Evolutionary conservation across 208 protist species (phyloP).

Genomic region (Leishmania braziliensis): DNA sequence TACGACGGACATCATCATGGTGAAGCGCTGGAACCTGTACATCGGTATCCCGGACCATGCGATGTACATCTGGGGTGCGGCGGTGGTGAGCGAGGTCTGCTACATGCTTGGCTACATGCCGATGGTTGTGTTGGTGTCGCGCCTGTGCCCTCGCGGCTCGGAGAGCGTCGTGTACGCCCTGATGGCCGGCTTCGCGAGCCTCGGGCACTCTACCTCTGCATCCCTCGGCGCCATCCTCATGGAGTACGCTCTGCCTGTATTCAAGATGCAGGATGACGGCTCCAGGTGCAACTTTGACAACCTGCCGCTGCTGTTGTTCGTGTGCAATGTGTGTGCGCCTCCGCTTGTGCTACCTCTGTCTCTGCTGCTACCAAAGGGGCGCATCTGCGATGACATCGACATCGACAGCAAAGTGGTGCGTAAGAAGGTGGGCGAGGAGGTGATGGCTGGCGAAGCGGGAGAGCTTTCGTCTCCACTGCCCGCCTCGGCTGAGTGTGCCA

Average conservation of each 20-base stretch:
- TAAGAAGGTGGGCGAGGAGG: not conserved
- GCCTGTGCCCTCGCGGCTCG: slow-evolving; percentile 74
- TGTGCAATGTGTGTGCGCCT: slow-evolving; percentile 48
- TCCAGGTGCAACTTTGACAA: slow-evolving; percentile 64
- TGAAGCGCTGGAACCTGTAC: slow-evolving; percentile 62
- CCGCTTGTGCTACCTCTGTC: slow-evolving; percentile 48
- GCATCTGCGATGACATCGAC: slow-evolving; percentile 56
- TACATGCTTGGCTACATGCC: slow-evolving; percentile 82
- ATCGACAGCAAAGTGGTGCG: slow-evolving; percentile 38
- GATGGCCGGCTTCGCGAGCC: slow-evolving; percentile 73
- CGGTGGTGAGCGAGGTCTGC: slow-evolving; percentile 51
- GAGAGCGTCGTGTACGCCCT: slow-evolving; percentile 80
- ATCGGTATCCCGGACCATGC: slow-evolving; percentile 52
- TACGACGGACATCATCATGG: slow-evolving; percentile 66
- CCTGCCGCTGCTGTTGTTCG: slow-evolving; percentile 44
- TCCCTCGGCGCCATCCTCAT: slow-evolving; percentile 55
- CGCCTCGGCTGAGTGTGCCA: too few species aligned
- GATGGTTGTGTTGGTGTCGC: slow-evolving; percentile 69
- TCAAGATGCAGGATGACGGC: slow-evolving; percentile 12
- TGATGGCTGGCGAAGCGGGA: not conserved
- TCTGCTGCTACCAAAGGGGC: slow-evolving; percentile 50
- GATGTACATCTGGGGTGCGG: slow-evolving; percentile 70
- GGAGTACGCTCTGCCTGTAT: slow-evolving; percentile 45
- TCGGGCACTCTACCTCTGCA: slow-evolving; percentile 47
- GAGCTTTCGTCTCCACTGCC: too few species aligned